phyloP scores from a whole-genome alignment of 1,139 yeast genomes.

The Starmera stellimalicola region DNA sequence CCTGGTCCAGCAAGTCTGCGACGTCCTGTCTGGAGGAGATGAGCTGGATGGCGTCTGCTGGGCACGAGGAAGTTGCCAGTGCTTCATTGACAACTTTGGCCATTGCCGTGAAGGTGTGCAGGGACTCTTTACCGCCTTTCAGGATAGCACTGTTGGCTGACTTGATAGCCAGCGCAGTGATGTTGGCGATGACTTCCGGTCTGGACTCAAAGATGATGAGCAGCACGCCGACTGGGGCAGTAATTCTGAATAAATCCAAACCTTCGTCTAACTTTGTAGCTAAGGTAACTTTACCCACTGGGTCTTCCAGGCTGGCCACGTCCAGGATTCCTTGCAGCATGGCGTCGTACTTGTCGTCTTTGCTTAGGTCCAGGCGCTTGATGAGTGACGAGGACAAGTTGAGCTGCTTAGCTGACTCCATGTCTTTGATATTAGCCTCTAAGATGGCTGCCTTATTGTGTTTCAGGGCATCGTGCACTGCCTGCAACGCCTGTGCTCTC shows the following conservation, averaged over 20 bases:
- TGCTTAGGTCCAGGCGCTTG: conserved; percentile 74
- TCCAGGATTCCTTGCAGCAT: conserved; percentile 94
- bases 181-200: conserved; percentile 98
- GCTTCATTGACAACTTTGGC: conserved; percentile 60
- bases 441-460: conserved; percentile 52
- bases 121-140: conserved; percentile 94
- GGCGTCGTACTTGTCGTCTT: conserved; percentile 77
- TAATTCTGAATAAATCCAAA: conserved; percentile 66
- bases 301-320: conserved; percentile 82
- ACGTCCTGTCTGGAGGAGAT: conserved; percentile 88
- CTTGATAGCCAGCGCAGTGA: conserved; percentile 89
- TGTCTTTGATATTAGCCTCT: conserved; percentile 64
- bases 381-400: conserved; percentile 61
- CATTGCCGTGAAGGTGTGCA: conserved; percentile 76
- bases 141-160: conserved; percentile 94
- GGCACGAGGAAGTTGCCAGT: conserved; percentile 54
- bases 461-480: conserved; percentile 60
- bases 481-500: conserved; percentile 62
- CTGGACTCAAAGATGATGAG: conserved; percentile 92
- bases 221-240: conserved; percentile 92
- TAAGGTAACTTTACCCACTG: conserved; percentile 77
- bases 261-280: conserved; percentile 84
- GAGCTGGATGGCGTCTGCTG: conserved; percentile 72
- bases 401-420: conserved; percentile 54
- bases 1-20: conserved; percentile 73